These are phyloP conservation scores for Helicostylum pulchrum DNA, from an alignment of 192 early-diverging fungal species.

Conservation along the genomic window DNA sequence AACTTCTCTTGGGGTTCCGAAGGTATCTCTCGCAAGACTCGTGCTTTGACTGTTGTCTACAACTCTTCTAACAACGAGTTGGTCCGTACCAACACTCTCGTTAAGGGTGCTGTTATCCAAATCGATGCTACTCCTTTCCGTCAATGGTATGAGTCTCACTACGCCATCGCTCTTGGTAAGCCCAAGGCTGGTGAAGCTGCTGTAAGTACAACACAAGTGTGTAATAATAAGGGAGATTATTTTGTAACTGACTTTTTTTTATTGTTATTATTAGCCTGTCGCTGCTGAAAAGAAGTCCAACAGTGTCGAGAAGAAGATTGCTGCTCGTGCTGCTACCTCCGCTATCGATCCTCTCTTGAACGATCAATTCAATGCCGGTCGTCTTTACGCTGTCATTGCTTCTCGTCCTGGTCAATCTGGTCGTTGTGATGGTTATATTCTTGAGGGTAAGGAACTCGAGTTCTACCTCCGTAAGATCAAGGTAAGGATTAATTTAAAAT, in stretches of 20 bases:
- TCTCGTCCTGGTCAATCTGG: slow-evolving; percentile 98
- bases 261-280: slow-evolving; percentile 54
- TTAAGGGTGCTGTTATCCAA: slow-evolving; percentile 96
- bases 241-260: not conserved
- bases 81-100: slow-evolving; percentile 98
- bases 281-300: slow-evolving; percentile 84
- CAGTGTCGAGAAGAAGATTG: slow-evolving; percentile 86
- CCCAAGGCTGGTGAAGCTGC: slow-evolving; percentile 64
- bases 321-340: slow-evolving; percentile 74
- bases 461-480: slow-evolving; percentile 93
- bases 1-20: slow-evolving; percentile 99
- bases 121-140: slow-evolving; percentile 99
- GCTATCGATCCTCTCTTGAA: slow-evolving; percentile 86
- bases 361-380: slow-evolving; percentile 93
- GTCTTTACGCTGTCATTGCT: slow-evolving; percentile 88
- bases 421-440: slow-evolving; percentile 95
- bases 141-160: slow-evolving; percentile 99
- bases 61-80: slow-evolving; percentile 99
- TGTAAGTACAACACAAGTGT: slow-evolving; percentile 26
- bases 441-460: slow-evolving; percentile 99
- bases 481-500: slow-evolving; percentile 46
- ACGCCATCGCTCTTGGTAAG: slow-evolving; percentile 84
- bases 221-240: not conserved
- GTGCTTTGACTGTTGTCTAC: slow-evolving; percentile 94
- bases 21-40: slow-evolving; percentile 91